A percentile compares a stretch with the other conserved stretches of the same genome.
These are phyloP conservation scores for Gnomoniopsis sp. DNA, from an alignment of 2,329 filamentous ascomycete species.

Conservation along the genomic window DNA sequence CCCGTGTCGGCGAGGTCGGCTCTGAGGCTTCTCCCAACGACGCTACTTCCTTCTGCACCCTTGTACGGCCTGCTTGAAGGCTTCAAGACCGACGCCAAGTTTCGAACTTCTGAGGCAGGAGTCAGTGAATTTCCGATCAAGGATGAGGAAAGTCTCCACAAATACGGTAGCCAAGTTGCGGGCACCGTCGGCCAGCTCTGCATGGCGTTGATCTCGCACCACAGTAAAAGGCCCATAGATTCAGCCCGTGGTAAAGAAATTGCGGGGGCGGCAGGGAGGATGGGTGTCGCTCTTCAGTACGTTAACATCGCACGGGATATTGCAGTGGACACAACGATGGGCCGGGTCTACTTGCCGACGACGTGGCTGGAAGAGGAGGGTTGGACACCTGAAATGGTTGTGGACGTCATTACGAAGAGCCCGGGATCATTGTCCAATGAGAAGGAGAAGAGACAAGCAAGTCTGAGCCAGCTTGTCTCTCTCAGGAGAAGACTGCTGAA, in stretches of 20 bases:
- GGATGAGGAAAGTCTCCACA: conserved; percentile 54
- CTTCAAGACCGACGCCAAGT: conserved; percentile 65
- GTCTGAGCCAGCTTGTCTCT: conserved; percentile 27
- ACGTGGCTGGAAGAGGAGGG: conserved; percentile 59
- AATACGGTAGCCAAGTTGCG: conserved; percentile 66
- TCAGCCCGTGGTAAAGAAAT: conserved; percentile 37
- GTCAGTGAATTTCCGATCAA: conserved; percentile 50
- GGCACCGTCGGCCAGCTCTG: conserved; percentile 70
- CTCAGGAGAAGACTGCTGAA: conserved; percentile 54
- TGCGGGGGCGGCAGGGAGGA: conserved; percentile 54
- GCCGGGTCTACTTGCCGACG: conserved; percentile 65
- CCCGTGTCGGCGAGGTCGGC: conserved; percentile 51
- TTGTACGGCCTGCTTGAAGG: conserved; percentile 64
- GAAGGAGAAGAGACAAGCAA: neutral
- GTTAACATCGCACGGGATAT: conserved; percentile 76
- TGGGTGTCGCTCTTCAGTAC: conserved; percentile 74
- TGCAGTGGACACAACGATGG: conserved; percentile 60
- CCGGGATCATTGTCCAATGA: conserved; percentile 22
- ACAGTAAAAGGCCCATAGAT: conserved; percentile 36
- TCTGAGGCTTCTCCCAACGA: conserved; percentile 55
- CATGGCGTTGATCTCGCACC: conserved; percentile 62
- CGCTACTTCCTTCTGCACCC: conserved; percentile 54
- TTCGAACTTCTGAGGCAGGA: conserved; percentile 28
- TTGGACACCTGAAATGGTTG: conserved; percentile 50
- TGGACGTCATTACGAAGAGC: conserved; percentile 48